Conservation (phyloP, 345 rosid species). For the Draba incana region DNA sequence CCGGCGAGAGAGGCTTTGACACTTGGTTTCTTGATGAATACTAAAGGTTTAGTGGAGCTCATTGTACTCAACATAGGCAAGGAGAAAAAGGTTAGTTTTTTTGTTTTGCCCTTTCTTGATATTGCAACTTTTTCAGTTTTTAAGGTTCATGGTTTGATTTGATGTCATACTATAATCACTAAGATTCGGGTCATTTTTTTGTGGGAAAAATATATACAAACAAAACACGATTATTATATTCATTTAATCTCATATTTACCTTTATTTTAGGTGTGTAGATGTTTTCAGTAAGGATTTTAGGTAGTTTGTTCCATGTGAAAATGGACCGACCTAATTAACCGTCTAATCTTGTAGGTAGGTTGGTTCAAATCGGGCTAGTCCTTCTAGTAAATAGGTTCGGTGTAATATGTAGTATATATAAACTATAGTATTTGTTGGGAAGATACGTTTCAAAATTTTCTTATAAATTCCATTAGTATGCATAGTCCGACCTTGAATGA, state of each 20-base stretch:
- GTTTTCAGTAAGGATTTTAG: not conserved
- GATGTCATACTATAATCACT: no score
- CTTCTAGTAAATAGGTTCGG: no score
- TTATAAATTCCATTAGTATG: not conserved
- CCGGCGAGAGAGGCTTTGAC: slow-evolving; percentile 75
- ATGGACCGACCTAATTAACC: no score
- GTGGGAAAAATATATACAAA: slow-evolving; percentile 1
- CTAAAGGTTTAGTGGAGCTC: slow-evolving; percentile 92
- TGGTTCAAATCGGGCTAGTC: no score
- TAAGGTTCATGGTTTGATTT: slow-evolving; percentile 4
- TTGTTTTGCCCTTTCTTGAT: no score
- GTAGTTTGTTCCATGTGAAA: not conserved
- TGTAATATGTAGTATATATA: no score
- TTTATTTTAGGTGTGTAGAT: not conserved
- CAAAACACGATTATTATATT: not conserved
- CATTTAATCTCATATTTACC: not conserved
- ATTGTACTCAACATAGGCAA: slow-evolving; percentile 92
- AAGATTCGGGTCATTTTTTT: no score
- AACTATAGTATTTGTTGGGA: not conserved
- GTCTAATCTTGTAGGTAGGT: no score
- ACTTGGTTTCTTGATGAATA: slow-evolving; percentile 86
- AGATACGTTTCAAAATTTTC: slow-evolving; percentile 15
- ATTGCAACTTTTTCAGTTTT: not conserved
- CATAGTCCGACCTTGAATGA: slow-evolving; percentile 3
- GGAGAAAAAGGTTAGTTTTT: slow-evolving; percentile 66